Conservation (phyloP, 139 green algal genomes). For the Zygnema circumcarinatum region DNA sequence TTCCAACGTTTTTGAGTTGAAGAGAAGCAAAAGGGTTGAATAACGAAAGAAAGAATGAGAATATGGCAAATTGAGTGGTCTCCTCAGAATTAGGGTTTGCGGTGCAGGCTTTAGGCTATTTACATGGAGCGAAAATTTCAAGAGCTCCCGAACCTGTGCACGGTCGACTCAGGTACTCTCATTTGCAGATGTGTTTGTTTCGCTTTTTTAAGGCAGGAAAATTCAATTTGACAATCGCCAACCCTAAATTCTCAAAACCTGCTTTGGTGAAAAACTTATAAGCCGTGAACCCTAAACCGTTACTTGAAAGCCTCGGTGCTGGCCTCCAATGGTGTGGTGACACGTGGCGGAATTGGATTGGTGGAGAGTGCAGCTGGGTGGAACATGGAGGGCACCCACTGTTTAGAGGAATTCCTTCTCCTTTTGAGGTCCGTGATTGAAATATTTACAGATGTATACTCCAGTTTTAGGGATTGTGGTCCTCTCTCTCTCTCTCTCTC, state of each 20-base stretch:
- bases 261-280: background rate
- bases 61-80: too few species aligned
- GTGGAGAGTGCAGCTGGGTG: slow-evolving; percentile 67
- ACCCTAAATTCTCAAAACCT: background rate
- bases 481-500: too few species aligned
- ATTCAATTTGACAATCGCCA: background rate
- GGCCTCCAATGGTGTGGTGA: background rate
- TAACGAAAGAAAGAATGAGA: too few species aligned
- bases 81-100: too few species aligned
- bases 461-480: background rate
- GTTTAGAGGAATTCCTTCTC: slow-evolving; percentile 83
- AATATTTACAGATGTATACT: background rate
- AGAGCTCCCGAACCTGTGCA: slow-evolving; percentile 88
- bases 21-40: too few species aligned
- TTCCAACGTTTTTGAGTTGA: too few species aligned
- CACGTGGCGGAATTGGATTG: background rate
- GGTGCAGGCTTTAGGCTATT: slow-evolving; percentile 83
- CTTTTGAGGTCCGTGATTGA: background rate
- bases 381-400: slow-evolving; percentile 77
- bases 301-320: background rate
- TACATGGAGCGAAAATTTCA: slow-evolving; percentile 74
- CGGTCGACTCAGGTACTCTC: slow-evolving; percentile 70
- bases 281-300: background rate
- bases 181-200: too few species aligned
- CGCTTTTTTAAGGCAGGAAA: too few species aligned